A percentile compares a stretch with the other conserved stretches of the same genome.
Evolutionary conservation across 768 basidiomycete species (phyloP).

Genomic region (Suillus tomentosus): DNA sequence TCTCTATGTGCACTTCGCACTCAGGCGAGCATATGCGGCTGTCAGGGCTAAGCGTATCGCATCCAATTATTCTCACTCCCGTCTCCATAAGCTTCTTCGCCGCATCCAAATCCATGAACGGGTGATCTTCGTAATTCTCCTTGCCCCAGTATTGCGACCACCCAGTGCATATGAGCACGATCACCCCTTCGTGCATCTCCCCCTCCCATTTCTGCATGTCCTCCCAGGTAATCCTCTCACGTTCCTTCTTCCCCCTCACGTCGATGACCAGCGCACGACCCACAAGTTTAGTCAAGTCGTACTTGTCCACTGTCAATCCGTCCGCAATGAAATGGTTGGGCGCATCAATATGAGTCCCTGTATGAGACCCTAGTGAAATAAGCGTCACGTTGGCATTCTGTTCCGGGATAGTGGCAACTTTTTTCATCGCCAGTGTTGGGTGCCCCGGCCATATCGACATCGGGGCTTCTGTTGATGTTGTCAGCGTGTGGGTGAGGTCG

Average conservation of each 20-base stretch:
- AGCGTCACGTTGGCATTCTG: constrained; percentile 21
- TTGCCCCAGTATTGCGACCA: constrained; percentile 61
- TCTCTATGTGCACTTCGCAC: constrained; percentile 55
- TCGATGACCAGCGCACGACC: constrained; percentile 58
- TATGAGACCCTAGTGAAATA: constrained; percentile 64
- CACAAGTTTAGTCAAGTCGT: constrained; percentile 53
- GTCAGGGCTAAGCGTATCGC: constrained; percentile 69
- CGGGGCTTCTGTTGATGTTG: constrained; percentile 13
- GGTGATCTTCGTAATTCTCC: constrained; percentile 54
- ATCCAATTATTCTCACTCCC: constrained; percentile 58
- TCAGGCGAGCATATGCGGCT: constrained; percentile 38
- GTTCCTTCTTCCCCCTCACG: constrained; percentile 42
- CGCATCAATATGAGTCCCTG: constrained; percentile 78
- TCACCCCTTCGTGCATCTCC: constrained; percentile 40
- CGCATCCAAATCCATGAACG: constrained; percentile 54
- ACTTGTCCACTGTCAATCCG: constrained; percentile 54
- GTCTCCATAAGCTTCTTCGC: constrained; percentile 49
- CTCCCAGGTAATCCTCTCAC: constrained; percentile 58
- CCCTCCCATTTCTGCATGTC: constrained; percentile 41
- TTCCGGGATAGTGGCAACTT: constrained; percentile 11
- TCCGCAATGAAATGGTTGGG: constrained; percentile 65
- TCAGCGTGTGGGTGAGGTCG: constrained; percentile 27
- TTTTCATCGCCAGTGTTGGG: constrained; percentile 20
- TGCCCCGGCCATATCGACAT: constrained; percentile 30
- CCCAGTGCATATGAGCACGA: constrained; percentile 62